Conservation (phyloP, 2,329 filamentous ascomycete species). For the Arthrobotrys sphaeroides region DNA sequence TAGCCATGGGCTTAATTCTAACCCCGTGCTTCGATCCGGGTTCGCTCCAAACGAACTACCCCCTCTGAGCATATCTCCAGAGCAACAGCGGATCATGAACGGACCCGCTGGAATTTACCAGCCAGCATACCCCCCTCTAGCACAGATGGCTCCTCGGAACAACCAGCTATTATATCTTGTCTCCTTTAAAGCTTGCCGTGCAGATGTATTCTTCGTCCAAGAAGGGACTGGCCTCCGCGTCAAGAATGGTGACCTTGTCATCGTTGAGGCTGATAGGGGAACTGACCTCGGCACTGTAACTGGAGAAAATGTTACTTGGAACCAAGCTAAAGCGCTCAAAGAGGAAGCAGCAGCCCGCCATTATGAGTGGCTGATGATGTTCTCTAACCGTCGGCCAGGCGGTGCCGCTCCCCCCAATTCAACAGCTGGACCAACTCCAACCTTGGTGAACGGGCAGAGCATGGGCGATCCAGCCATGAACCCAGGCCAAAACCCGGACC, state of each 20-base stretch:
- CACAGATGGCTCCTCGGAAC: slow-evolving; percentile 59
- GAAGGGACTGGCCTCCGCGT: slow-evolving; percentile 92
- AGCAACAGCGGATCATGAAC: slow-evolving; percentile 44
- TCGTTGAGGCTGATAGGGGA: slow-evolving; percentile 95
- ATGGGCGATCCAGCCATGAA: slow-evolving; percentile 54
- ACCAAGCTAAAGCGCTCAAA: slow-evolving; percentile 86
- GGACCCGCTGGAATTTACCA: slow-evolving; percentile 40
- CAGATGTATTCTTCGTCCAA: slow-evolving; percentile 96
- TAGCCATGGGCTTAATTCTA: slow-evolving; percentile 30
- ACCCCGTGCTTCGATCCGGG: slow-evolving; percentile 18
- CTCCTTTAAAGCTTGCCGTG: slow-evolving; percentile 93
- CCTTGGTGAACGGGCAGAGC: slow-evolving; percentile 54
- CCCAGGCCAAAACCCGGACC: slow-evolving; percentile 54
- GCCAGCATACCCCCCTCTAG: slow-evolving; percentile 26
- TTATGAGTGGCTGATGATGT: slow-evolving; percentile 99
- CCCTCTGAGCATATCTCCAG: slow-evolving; percentile 56
- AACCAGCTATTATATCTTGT: slow-evolving; percentile 85
- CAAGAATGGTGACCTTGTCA: slow-evolving; percentile 90
- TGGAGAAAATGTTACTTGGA: slow-evolving; percentile 85
- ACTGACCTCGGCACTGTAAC: slow-evolving; percentile 94
- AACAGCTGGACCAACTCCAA: slow-evolving; percentile 36
- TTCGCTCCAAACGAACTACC: slow-evolving; percentile 33
- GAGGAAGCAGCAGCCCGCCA: slow-evolving; percentile 94
- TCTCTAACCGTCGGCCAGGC: slow-evolving; percentile 76
- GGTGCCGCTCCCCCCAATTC: slow-evolving; percentile 67